Conservation (phyloP, 805 yeast species). For the Yamadazyma akitaensis region DNA sequence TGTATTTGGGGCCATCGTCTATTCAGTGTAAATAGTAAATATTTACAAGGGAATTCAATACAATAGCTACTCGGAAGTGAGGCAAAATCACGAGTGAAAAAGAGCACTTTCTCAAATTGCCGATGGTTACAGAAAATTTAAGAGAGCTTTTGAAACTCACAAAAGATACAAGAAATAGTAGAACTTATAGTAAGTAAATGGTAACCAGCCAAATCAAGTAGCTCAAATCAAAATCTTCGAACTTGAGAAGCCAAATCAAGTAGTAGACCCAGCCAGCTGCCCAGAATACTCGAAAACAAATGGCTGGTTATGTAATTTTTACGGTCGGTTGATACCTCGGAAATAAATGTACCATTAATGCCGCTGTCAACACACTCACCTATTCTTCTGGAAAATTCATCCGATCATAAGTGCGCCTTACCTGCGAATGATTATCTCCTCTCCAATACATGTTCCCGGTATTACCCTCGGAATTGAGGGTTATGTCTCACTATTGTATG, state of each 20-base stretch:
- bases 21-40: too few relatives aligned
- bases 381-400: background rate
- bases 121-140: background rate
- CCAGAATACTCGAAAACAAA: constrained; percentile 5
- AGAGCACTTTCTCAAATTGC: background rate
- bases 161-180: too few relatives aligned
- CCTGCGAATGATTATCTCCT: background rate
- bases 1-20: too few relatives aligned
- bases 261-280: background rate
- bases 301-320: constrained; percentile 7
- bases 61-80: background rate
- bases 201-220: too few relatives aligned
- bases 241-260: background rate
- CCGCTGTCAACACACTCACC: background rate
- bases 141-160: background rate
- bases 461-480: constrained; percentile 2
- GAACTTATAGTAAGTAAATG: too few relatives aligned
- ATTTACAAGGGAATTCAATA: too few relatives aligned
- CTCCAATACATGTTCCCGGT: background rate
- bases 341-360: background rate
- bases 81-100: constrained; percentile 1
- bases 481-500: constrained; percentile 9
- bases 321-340: constrained; percentile 7
- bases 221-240: too few relatives aligned
- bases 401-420: background rate